These are phyloP conservation scores for Lactarius evosmus DNA, from an alignment of 768 basidiomycete genomes.

Conservation along the genomic window DNA sequence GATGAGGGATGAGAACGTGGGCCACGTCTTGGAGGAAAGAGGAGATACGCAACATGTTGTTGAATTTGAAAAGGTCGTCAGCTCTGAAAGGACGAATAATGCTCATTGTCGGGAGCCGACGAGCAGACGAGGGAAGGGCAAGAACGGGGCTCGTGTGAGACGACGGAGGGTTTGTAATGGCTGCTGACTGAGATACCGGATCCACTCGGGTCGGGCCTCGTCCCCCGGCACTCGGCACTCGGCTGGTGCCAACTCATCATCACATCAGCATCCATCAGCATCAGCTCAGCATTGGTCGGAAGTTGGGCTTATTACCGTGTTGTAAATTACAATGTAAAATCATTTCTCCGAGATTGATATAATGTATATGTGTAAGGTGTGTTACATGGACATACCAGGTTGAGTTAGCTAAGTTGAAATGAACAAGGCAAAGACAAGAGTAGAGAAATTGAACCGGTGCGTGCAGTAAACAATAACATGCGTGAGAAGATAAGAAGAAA, in stretches of 20 bases:
- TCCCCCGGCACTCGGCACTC: neutral
- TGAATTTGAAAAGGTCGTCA: slow-evolving; percentile 89
- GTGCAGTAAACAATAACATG: slow-evolving; percentile 4
- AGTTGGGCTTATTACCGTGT: neutral
- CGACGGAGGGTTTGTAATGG: neutral
- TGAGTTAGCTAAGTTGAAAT: neutral
- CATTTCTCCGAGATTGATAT: neutral
- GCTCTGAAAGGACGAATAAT: slow-evolving; percentile 82
- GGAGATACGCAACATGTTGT: slow-evolving; percentile 64
- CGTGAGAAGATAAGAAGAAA: neutral
- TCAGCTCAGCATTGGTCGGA: neutral
- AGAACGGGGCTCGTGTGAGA: neutral
- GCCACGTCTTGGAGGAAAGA: neutral
- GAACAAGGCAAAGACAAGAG: neutral
- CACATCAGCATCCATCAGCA: neutral
- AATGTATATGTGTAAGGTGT: neutral
- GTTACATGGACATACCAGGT: neutral
- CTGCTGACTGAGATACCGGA: neutral
- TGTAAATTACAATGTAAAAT: neutral
- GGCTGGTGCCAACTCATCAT: neutral
- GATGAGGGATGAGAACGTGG: slow-evolving; percentile 16
- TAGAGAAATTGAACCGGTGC: neutral
- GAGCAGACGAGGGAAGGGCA: neutral
- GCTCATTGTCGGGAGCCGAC: slow-evolving; percentile 57
- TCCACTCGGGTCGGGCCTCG: neutral